These are phyloP conservation scores for Cryptococcus amylolentus DNA, from an alignment of 1,284 basidiomycete genomes.

Conservation along the genomic window DNA sequence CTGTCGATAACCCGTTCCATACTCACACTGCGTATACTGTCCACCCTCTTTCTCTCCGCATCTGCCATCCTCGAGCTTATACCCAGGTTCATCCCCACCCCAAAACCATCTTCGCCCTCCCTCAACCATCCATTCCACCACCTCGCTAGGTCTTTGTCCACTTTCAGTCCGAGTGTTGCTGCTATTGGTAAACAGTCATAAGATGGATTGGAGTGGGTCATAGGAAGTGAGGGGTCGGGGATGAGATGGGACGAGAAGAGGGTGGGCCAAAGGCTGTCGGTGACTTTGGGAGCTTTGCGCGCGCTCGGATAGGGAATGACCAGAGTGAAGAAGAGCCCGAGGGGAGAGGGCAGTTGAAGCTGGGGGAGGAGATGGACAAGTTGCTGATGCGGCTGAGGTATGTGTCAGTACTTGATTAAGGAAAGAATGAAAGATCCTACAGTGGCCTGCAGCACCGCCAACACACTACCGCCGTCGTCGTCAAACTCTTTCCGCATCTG, in stretches of 20 bases:
- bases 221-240: background rate
- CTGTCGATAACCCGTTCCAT: no score
- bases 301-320: background rate
- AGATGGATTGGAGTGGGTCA: background rate
- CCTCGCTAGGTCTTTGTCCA: constrained; percentile 2
- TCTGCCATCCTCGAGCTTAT: no score
- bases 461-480: constrained; percentile 1
- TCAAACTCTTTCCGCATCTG: background rate
- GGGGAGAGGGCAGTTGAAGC: constrained; percentile 10
- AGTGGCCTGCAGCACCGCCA: constrained; percentile 6
- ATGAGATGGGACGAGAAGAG: constrained; percentile 5
- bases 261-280: constrained; percentile 7
- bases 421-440: background rate
- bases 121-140: constrained; percentile 12
- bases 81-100: constrained; percentile 6
- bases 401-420: background rate
- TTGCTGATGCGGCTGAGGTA: constrained; percentile 7
- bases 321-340: constrained; percentile 8
- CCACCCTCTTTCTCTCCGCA: no score
- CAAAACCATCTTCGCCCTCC: constrained; percentile 5
- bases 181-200: constrained; percentile 6
- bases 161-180: constrained; percentile 2
- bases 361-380: constrained; percentile 7
- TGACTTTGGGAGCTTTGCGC: background rate
- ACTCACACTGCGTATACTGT: no score